These are phyloP conservation scores for Hymenoscyphus infarciens DNA, from an alignment of 2,329 filamentous ascomycete species.

Conservation along the genomic window DNA sequence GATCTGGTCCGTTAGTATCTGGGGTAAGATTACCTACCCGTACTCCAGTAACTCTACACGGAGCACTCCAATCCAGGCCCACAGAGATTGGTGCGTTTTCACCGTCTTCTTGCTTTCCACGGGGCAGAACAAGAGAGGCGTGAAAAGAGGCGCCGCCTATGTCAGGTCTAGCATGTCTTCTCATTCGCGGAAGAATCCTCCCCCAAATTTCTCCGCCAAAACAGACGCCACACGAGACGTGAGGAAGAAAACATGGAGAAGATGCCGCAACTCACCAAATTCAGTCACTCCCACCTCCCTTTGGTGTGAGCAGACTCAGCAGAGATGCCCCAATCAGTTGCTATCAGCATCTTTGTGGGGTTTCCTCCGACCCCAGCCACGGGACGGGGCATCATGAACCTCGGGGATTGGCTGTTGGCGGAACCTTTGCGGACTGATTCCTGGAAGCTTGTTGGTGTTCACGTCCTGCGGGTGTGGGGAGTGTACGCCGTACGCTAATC, in stretches of 20 bases:
- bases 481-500: constrained; percentile 1
- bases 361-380: constrained; percentile 1
- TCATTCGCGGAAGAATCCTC: constrained; percentile 6
- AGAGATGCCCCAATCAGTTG: not conserved
- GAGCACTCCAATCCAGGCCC: not conserved
- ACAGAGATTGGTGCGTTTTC: constrained; percentile 4
- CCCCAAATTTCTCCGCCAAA: constrained; percentile 4
- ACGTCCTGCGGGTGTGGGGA: not conserved
- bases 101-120: not conserved
- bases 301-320: not conserved
- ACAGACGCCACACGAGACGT: constrained; percentile 2
- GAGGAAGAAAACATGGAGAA: constrained; percentile 1
- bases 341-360: not conserved
- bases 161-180: not conserved
- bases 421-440: not conserved
- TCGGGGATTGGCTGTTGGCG: constrained; percentile 5
- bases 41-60: no score
- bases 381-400: not conserved
- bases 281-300: not conserved
- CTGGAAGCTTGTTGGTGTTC: constrained; percentile 3
- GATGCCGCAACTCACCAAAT: not conserved
- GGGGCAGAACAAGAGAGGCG: not conserved
- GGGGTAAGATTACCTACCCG: no score
- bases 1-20: not conserved
- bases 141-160: not conserved